A percentile compares a stretch with the other conserved stretches of the same genome.
phyloP scores from a whole-genome alignment of 1,139 yeast genomes.

The Diutina sp. region DNA sequence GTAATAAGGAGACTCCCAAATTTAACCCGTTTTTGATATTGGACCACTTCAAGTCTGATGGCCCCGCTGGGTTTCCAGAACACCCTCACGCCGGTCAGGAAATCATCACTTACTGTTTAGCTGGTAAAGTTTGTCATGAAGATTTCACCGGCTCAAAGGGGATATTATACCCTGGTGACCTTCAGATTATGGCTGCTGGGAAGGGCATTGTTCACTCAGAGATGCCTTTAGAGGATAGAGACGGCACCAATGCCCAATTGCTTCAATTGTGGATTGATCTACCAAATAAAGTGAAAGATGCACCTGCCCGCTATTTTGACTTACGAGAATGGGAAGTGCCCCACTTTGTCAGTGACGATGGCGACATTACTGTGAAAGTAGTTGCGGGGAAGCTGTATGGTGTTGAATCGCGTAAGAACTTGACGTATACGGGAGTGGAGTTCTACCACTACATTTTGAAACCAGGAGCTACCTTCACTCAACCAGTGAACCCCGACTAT shows the following conservation, averaged over 20 bases:
- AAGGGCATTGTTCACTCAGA: slow-evolving; percentile 79
- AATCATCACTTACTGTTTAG: slow-evolving; percentile 63
- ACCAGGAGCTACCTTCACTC: slow-evolving; percentile 58
- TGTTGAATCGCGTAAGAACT: slow-evolving; percentile 54
- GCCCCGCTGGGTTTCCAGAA: slow-evolving; percentile 66
- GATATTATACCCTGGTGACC: slow-evolving; percentile 68
- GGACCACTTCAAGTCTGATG: slow-evolving; percentile 53
- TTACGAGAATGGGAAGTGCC: slow-evolving; percentile 65
- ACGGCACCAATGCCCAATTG: slow-evolving; percentile 51
- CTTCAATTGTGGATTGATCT: slow-evolving; percentile 89
- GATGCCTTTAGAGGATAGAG: slow-evolving; percentile 56
- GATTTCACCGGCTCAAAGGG: slow-evolving; percentile 84
- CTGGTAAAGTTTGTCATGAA: slow-evolving; percentile 79
- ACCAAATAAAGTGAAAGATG: slow-evolving; percentile 55
- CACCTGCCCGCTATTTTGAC: slow-evolving; percentile 74
- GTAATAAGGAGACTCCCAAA: slow-evolving; percentile 51
- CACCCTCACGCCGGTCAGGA: slow-evolving; percentile 93
- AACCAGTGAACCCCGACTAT: slow-evolving; percentile 49
- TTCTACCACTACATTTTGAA: slow-evolving; percentile 57
- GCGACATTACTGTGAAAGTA: slow-evolving; percentile 55
- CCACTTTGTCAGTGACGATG: slow-evolving; percentile 20
- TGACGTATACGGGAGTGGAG: slow-evolving; percentile 78
- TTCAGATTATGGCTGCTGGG: slow-evolving; percentile 95
- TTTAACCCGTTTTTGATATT: slow-evolving; percentile 77
- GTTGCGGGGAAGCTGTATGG: slow-evolving; percentile 75